Percentiles rank a stretch among this genome's conserved stretches.
Evolutionary conservation across 2,329 filamentous ascomycete species (phyloP).

Genomic region (Alternaria gaisen): DNA sequence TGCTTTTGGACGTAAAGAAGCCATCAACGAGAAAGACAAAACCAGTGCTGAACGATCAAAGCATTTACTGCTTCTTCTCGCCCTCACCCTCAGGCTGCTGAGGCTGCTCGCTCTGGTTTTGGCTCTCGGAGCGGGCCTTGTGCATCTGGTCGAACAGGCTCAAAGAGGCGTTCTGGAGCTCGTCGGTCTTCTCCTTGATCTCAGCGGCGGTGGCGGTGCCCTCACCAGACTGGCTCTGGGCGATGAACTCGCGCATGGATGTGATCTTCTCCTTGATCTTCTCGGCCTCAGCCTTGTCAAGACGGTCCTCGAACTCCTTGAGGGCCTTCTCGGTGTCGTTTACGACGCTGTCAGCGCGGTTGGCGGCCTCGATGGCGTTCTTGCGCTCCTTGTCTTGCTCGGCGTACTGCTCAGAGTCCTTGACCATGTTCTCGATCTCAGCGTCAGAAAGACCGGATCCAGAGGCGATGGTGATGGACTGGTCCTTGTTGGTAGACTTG

Average conservation of each 20-base stretch:
- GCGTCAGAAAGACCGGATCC: conserved; percentile 94
- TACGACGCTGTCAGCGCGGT: conserved; percentile 93
- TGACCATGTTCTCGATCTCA: conserved; percentile 97
- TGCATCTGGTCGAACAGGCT: conserved; percentile 99
- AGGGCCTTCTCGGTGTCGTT: conserved; percentile 99
- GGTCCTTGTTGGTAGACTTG: conserved; percentile 99
- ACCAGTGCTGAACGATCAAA: conserved; percentile 25
- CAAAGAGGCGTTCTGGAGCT: conserved; percentile 93
- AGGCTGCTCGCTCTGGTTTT: conserved; percentile 55
- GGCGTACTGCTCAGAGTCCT: conserved; percentile 96
- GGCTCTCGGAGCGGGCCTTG: conserved; percentile 81
- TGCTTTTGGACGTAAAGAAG: conserved; percentile 45
- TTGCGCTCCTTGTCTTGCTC: conserved; percentile 97
- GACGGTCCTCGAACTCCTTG: conserved; percentile 93
- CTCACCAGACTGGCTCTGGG: conserved; percentile 95
- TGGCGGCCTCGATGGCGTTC: conserved; percentile 92
- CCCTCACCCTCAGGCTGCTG: conserved; percentile 62
- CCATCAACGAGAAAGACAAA: conserved; percentile 34
- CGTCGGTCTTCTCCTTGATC: conserved; percentile 98
- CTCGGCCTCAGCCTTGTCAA: conserved; percentile 96
- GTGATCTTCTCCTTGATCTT: conserved; percentile 93
- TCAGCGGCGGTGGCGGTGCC: conserved; percentile 84
- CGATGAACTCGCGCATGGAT: conserved; percentile 84
- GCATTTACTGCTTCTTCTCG: conserved; percentile 74
- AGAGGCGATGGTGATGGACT: conserved; percentile 98